Conservation (phyloP, 495 filamentous ascomycete species). For the Daldinia caldariorum region DNA sequence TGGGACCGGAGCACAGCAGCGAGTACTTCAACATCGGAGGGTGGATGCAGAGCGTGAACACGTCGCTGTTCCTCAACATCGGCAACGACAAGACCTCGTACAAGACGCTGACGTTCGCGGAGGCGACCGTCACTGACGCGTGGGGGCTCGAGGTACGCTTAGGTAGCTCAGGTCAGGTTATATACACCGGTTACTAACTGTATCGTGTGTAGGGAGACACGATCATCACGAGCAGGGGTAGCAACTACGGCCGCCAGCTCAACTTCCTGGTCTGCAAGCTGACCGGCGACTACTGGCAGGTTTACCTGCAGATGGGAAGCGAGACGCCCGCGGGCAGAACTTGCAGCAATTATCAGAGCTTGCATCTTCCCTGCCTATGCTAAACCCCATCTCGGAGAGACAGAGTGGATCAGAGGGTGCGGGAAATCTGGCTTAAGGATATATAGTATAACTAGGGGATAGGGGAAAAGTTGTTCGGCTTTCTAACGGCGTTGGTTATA, state of each 20-base stretch:
- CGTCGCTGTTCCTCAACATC: conserved; percentile 58
- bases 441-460: neutral
- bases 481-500: neutral
- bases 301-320: conserved; percentile 61
- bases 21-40: conserved; percentile 59
- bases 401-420: neutral
- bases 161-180: too few relatives aligned
- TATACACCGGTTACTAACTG: neutral
- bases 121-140: conserved; percentile 50
- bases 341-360: conserved; percentile 62
- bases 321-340: conserved; percentile 57
- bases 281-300: conserved; percentile 55
- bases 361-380: conserved; percentile 62
- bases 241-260: conserved; percentile 59
- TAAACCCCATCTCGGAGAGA: conserved; percentile 51
- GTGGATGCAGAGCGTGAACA: conserved; percentile 60
- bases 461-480: neutral
- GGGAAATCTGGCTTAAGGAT: neutral
- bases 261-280: conserved; percentile 62
- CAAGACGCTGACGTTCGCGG: conserved; percentile 57
- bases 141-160: conserved; percentile 56
- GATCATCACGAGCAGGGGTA: conserved; percentile 58
- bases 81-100: conserved; percentile 55
- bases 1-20: conserved; percentile 57
- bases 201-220: conserved; percentile 54